Conservation (phyloP, 768 basidiomycete genomes). For the Hortiboletus flavorubellus region DNA sequence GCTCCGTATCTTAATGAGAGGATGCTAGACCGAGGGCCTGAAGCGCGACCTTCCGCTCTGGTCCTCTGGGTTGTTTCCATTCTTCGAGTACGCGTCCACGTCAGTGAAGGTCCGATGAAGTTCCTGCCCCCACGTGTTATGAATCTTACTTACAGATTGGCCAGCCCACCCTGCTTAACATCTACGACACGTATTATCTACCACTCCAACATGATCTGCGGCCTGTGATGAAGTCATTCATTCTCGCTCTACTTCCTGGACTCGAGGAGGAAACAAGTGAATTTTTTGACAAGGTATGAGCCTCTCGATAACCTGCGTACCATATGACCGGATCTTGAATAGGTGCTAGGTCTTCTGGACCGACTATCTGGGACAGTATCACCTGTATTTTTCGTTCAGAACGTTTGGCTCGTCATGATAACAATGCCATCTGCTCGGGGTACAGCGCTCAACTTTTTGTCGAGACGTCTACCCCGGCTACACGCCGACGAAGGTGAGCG, state of each 20-base stretch:
- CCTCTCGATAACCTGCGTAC: not conserved
- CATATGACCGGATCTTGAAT: slow-evolving; percentile 13
- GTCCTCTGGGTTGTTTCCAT: slow-evolving; percentile 96
- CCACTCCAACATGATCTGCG: slow-evolving; percentile 79
- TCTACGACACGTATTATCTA: slow-evolving; percentile 92
- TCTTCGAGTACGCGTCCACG: slow-evolving; percentile 99
- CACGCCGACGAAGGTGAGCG: slow-evolving; percentile 65
- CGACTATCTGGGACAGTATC: slow-evolving; percentile 80
- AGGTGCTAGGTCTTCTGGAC: slow-evolving; percentile 82
- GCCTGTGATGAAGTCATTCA: slow-evolving; percentile 92
- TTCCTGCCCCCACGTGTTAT: slow-evolving; percentile 2
- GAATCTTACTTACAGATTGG: not conserved
- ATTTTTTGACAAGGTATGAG: slow-evolving; percentile 82
- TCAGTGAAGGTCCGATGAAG: slow-evolving; percentile 74
- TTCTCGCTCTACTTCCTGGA: slow-evolving; percentile 89
- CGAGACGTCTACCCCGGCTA: slow-evolving; percentile 70
- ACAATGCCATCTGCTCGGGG: slow-evolving; percentile 84
- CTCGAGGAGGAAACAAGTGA: slow-evolving; percentile 97
- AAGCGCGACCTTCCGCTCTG: slow-evolving; percentile 84
- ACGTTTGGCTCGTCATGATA: slow-evolving; percentile 90
- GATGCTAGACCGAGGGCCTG: slow-evolving; percentile 74
- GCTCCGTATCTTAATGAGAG: slow-evolving; percentile 6
- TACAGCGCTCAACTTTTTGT: slow-evolving; percentile 83
- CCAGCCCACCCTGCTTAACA: slow-evolving; percentile 80
- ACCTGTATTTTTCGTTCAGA: slow-evolving; percentile 90